Base-by-base conservation (phyloP, 2,329 filamentous ascomycete species). In the Decorospora gaudefroyi region DNA sequence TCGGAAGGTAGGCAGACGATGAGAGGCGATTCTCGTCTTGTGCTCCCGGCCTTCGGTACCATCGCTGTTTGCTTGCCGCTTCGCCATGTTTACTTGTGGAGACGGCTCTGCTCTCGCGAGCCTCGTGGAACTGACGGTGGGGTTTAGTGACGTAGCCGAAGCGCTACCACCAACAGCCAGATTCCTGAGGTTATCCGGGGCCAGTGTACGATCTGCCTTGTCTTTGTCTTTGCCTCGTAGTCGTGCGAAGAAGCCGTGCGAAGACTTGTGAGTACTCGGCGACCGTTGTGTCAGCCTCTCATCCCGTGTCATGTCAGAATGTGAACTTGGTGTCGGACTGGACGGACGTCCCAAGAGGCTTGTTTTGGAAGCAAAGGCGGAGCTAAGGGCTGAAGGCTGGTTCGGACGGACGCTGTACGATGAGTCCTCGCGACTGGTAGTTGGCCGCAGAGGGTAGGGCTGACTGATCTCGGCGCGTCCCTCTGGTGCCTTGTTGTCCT, bases 291-390 rank as follows among this genome's bases (percentile, higher is more conserved):
- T 42, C 21, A 42, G 11, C 27, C 64, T 31, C 45, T 49, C 48
- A 61, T 71, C 78, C 63, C 67, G 77, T 65, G 71, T 80, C 70
- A 74, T 74, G 15, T 75, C 78, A 62, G 86, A 89, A 57, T 80
- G 81, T 28, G 81, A 76, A 68, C 88, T 93, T 6, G 90, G 87
- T 0, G 89, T 88, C 17, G 91, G 90, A 69, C 91, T 95, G 49
- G 87, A 82, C 9, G 88, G 84, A 54, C 90, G 85, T 55, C 74
- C 79, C 66, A 77, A 71, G 23, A 80, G 69, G 15, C 69, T 75
- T 5, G 73, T 73, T 10, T 73, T 71, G 19, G 78, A 79, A 32
- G 72, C 75, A 61, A 79, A 75, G 9, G 77, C 74, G 11, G 77
- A 77, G 46, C 67, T 70, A 49, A 75, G 66, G 10, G 72, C 64